Evolutionary conservation across 371 early-diverging fungal species (phyloP).

Genomic region (Mitosporidium daphniae): DNA sequence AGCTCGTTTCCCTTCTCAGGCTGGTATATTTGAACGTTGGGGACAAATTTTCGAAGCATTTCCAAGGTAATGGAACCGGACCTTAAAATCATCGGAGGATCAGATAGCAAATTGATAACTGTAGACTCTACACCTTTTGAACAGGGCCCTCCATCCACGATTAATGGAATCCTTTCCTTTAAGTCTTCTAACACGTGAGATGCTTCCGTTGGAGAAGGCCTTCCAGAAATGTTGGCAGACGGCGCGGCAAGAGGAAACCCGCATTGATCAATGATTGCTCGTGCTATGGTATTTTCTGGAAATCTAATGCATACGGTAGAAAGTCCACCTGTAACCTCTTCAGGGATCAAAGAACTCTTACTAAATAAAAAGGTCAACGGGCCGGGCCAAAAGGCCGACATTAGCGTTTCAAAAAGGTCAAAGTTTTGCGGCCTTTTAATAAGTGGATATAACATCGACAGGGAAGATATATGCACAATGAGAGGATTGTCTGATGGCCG

Average conservation of each 20-base stretch:
- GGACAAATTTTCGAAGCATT: slow-evolving; percentile 13
- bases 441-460: slow-evolving; percentile 39
- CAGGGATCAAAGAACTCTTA: slow-evolving; percentile 18
- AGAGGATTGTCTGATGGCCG: slow-evolving; percentile 91
- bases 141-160: slow-evolving; percentile 72
- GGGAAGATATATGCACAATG: slow-evolving; percentile 70
- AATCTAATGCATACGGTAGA: slow-evolving; percentile 72
- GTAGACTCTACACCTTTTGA: slow-evolving; percentile 77
- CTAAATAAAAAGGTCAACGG: slow-evolving; percentile 77
- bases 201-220: slow-evolving; percentile 72
- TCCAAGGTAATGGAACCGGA: slow-evolving; percentile 86
- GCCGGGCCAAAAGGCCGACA: slow-evolving; percentile 62
- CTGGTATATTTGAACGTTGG: too few relatives aligned
- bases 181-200: slow-evolving; percentile 63
- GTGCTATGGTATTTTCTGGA: slow-evolving; percentile 57
- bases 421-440: slow-evolving; percentile 10
- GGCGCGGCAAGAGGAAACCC: slow-evolving; percentile 88
- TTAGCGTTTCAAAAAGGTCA: slow-evolving; percentile 4
- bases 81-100: slow-evolving; percentile 45
- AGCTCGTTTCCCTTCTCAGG: too few relatives aligned
- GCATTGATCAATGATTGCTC: slow-evolving; percentile 40
- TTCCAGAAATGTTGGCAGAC: slow-evolving; percentile 88
- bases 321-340: slow-evolving; percentile 41
- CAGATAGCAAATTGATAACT: slow-evolving; percentile 29
- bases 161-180: slow-evolving; percentile 28